A percentile compares a stretch with the other conserved stretches of the same genome.
phyloP scores from a whole-genome alignment of 148 eudicot species.

The Nyssa sinensis region DNA sequence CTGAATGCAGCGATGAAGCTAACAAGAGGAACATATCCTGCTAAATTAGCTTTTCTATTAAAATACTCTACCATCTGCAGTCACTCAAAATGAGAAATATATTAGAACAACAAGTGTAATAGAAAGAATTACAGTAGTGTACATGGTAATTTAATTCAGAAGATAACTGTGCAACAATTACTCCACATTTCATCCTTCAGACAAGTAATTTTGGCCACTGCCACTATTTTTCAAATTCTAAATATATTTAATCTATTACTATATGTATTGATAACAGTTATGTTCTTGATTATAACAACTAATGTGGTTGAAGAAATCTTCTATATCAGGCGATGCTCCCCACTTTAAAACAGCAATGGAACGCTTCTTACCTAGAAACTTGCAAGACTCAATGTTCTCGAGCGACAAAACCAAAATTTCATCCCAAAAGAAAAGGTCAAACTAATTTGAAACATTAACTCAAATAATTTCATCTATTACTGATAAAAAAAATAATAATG shows the following conservation, averaged over 20 bases:
- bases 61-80: conserved; percentile 83
- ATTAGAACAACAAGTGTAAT: conserved; percentile 16
- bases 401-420: not conserved
- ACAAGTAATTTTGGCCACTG: not conserved
- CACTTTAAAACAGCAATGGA: not conserved
- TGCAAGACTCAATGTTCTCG: not conserved
- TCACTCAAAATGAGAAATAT: conserved; percentile 11
- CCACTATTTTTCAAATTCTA: not conserved
- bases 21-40: conserved; percentile 71
- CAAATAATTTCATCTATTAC: too few species aligned
- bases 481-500: too few species aligned
- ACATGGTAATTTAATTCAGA: not conserved
- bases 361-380: not conserved
- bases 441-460: not conserved
- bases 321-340: too few species aligned
- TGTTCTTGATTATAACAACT: not conserved
- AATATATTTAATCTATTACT: not conserved
- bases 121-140: not conserved
- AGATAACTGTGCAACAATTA: not conserved
- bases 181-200: not conserved
- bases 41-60: conserved; percentile 65
- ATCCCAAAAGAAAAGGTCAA: not conserved
- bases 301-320: not conserved
- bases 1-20: conserved; percentile 90
- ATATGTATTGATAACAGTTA: not conserved